A percentile compares a stretch with the other conserved stretches of the same genome.
These are phyloP conservation scores for Mycena chlorophos DNA, from an alignment of 768 basidiomycete genomes.

Conservation along the genomic window DNA sequence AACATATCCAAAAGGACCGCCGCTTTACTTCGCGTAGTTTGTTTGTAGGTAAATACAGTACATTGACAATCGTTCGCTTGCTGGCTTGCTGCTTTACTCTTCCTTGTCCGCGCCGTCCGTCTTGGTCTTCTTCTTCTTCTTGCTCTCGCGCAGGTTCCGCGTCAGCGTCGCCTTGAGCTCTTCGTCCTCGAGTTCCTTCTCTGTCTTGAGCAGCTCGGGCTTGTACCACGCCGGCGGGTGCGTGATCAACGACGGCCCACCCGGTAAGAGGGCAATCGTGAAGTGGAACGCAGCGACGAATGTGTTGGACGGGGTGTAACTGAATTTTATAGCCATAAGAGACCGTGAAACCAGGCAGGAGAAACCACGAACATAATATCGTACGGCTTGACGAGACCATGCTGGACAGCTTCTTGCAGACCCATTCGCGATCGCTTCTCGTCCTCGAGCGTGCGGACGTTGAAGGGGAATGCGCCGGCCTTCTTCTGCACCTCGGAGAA, in stretches of 20 bases:
- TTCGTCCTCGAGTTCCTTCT: slow-evolving; percentile 86
- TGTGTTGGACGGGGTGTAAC: slow-evolving; percentile 79
- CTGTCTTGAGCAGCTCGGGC: slow-evolving; percentile 84
- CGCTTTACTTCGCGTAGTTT: no score
- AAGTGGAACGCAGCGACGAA: slow-evolving; percentile 96
- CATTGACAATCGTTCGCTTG: no score
- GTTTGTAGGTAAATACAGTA: no score
- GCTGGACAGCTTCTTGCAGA: slow-evolving; percentile 93
- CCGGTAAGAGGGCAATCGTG: slow-evolving; percentile 90
- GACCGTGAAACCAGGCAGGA: not conserved
- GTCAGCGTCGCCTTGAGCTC: slow-evolving; percentile 78
- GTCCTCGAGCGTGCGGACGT: slow-evolving; percentile 89
- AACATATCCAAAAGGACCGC: slow-evolving; percentile 7
- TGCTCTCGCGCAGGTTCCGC: slow-evolving; percentile 80
- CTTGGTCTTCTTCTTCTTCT: slow-evolving; percentile 86
- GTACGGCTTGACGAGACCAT: slow-evolving; percentile 90
- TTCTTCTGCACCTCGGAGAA: slow-evolving; percentile 99
- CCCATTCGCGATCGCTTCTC: slow-evolving; percentile 96
- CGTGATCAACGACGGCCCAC: slow-evolving; percentile 84
- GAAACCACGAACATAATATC: slow-evolving; percentile 77
- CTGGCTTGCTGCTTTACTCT: slow-evolving; percentile 24
- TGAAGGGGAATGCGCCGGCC: slow-evolving; percentile 97
- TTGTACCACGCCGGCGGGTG: slow-evolving; percentile 93
- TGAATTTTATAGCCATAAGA: slow-evolving; percentile 26
- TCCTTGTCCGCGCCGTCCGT: slow-evolving; percentile 50